Evolutionary conservation across 1,139 yeast species (phyloP), one percentile per base, ranked within the genome.

Genomic region (Yamadazyma oceani): DNA sequence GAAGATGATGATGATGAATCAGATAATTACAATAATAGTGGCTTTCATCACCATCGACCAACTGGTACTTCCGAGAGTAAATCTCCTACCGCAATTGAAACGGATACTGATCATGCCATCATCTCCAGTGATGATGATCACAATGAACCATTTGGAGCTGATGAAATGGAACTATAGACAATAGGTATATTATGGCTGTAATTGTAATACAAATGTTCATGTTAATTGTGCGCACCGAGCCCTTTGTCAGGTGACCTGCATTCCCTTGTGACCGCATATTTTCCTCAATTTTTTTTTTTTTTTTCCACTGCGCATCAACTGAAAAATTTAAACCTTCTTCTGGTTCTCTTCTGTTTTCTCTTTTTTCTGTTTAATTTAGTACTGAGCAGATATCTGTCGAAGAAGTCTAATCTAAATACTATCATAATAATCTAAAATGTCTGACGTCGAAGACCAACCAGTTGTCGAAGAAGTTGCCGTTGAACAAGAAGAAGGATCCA

Each of bases 351-450:
- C 48, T 50, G 47, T 19, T 8, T 19, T 19, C 21, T 19, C 8
- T 19, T 19, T 43, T 39, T 48, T 49, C 49, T 49, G 42, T 39
- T 36, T 28, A 49, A 48, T 48, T 55, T 63, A 64, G 70, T 64
- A 84, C 94, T 85, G 94, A 85, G 92, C 90, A 80, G 87, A 65
- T 64, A 45, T 67, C 87, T 82, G 88, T 76, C 92, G 92, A 85
- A 82, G 94, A 85, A 84, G 94, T 85, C 88, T 75, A 68, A 39
- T 85, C 88, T 75, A 68, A 39, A 40, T 16, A 27, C 31, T 27
- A 27, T 30, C 29, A 31, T 28, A 38, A 23, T 34, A 38, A 27
- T 36, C 9, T 33, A 36, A 41, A 66, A 84, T 85, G 92, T 85
- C 92, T 80, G 92, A 84, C 85, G 81, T 81, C 73, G 86, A 80